These are phyloP conservation scores for Amylostereum areolatum DNA, from an alignment of 1,284 basidiomycete genomes.

Conservation along the genomic window DNA sequence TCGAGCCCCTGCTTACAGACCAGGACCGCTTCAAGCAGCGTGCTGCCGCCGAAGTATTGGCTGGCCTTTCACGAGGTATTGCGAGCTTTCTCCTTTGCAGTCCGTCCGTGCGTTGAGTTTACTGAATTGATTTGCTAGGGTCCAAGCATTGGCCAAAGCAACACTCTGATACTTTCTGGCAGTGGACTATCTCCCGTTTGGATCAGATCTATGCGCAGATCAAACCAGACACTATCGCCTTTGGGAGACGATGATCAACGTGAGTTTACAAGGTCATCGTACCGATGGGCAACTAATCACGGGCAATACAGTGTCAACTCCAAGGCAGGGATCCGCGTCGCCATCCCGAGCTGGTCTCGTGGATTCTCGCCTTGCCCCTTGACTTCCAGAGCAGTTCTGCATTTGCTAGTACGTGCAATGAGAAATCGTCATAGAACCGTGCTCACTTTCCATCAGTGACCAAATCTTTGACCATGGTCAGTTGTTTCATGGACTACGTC, in stretches of 20 bases:
- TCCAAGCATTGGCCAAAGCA: conserved; percentile 85
- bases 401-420: conserved; percentile 53
- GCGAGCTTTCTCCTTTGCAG: conserved; percentile 1
- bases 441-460: conserved; percentile 41
- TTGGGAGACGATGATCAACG: conserved; percentile 65
- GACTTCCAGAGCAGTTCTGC: conserved; percentile 80
- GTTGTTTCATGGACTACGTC: conserved; percentile 52
- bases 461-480: conserved; percentile 59
- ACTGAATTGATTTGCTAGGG: conserved; percentile 37
- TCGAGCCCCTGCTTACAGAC: conserved; percentile 61
- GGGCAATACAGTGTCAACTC: conserved; percentile 50
- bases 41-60: conserved; percentile 82
- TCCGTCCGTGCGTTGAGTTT: conserved; percentile 2
- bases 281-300: conserved; percentile 1
- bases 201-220: conserved; percentile 72
- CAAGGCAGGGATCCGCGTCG: conserved; percentile 83
- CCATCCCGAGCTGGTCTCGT: conserved; percentile 72
- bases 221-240: conserved; percentile 76
- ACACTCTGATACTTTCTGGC: conserved; percentile 63
- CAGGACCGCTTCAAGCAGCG: conserved; percentile 89
- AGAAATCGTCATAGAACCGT: conserved; percentile 1
- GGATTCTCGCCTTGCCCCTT: conserved; percentile 70
- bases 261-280: conserved; percentile 23
- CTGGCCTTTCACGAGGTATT: conserved; percentile 65
- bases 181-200: conserved; percentile 73